Percentiles rank a stretch among this genome's conserved stretches.
Evolutionary conservation across 768 basidiomycete species (phyloP).

Genomic region (Fomitopsis pulvina): DNA sequence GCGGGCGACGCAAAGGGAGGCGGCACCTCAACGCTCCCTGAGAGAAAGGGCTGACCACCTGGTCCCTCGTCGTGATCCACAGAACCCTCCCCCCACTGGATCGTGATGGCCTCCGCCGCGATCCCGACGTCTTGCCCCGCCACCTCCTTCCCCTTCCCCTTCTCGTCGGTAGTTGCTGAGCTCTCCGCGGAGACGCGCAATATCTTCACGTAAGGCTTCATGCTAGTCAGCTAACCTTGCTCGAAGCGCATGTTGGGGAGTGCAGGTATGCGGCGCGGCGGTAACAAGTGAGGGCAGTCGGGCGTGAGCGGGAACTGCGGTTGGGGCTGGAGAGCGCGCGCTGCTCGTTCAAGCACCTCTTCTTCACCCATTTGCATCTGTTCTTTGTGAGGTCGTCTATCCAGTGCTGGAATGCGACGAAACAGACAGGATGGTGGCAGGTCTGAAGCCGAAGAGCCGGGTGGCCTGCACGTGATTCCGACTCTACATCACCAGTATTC

Average conservation of each 20-base stretch:
- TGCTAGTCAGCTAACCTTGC: conserved; percentile 58
- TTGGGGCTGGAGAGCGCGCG: background rate
- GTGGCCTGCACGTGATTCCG: too few species aligned
- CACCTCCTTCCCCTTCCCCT: conserved; percentile 26
- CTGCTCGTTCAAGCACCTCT: background rate
- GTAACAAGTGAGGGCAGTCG: background rate
- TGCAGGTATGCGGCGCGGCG: conserved; percentile 4
- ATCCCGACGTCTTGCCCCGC: conserved; percentile 14
- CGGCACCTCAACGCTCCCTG: conserved; percentile 65
- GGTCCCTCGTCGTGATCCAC: conserved; percentile 64
- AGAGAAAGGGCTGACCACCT: conserved; percentile 57
- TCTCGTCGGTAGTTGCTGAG: conserved; percentile 17
- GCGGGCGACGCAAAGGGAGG: background rate
- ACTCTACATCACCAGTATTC: too few species aligned
- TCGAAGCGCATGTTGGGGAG: conserved; percentile 79
- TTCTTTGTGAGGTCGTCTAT: too few species aligned
- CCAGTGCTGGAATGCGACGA: too few species aligned
- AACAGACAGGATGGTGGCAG: too few species aligned
- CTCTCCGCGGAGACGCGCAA: conserved; percentile 12
- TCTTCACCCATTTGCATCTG: background rate
- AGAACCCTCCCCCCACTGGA: conserved; percentile 49
- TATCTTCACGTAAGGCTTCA: conserved; percentile 46
- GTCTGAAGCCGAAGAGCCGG: too few species aligned
- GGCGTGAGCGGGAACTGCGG: background rate
- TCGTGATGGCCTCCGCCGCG: conserved; percentile 23